Evolutionary conservation across 306 rosid genomes (phyloP), one percentile per base, ranked within the genome.

Genomic region (Gastrolobium bilobum): DNA sequence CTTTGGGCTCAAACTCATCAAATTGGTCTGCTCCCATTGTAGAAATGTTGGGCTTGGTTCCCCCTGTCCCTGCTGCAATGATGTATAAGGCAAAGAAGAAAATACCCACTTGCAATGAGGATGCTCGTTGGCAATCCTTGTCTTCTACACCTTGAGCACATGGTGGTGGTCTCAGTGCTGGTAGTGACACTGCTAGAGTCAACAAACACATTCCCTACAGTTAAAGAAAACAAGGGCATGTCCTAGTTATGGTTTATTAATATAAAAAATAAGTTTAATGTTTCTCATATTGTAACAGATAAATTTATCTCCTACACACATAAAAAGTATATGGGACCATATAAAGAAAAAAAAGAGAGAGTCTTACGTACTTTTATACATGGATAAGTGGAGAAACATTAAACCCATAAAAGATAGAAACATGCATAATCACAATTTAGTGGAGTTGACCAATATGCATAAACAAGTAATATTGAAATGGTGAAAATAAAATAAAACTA

Each of bases 1-100:
- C 96, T 10, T 85, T 90, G 0, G 91, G 88, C 73, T 91, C 96
- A 60, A 85, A 90, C 13, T 86, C 90, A 20, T 94, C 96, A 61
- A 94, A 91, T 69, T 91, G 98, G 67, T 91, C 94, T 0, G 98
- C 98, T 4, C 97, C 97, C 88, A 94, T 91, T 43, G 98, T 89
- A 2, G 97, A 90, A 61, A 94, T 89, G 84, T 90, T 91, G 74
- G 98, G 91, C 71, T 92, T 94, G 59, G 96, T 94, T 2, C 97
- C 98, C 0, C 92, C 96, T n/a, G 96, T 89, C 71, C 96, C 98
- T 39, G 68, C 10, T 68, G 98, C 97, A 38, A 90, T 81, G 46
- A 79, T 85, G 88, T 91, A 91, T 13, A 91, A 48, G 14, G 92
- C 95, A 60, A 71, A 44, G 58, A 83, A 94, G 84, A 94, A 90